Percentiles rank a stretch among this genome's conserved stretches.
These are phyloP conservation scores for Helichrysum umbraculigerum DNA, from an alignment of 129 eudicot genomes.

Conservation along the genomic window DNA sequence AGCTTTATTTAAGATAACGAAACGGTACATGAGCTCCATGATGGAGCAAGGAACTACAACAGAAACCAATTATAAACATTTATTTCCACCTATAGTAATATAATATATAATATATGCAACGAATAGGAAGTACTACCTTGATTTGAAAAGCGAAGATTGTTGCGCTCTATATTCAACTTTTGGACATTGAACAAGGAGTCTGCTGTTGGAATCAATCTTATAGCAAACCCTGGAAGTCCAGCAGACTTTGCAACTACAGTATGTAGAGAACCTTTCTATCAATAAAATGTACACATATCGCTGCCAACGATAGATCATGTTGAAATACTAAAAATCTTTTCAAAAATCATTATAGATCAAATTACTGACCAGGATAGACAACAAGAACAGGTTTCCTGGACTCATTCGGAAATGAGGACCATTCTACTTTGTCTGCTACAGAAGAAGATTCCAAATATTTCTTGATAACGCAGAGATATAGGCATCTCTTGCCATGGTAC, in stretches of 20 bases:
- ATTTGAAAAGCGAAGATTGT: slow-evolving; percentile 55
- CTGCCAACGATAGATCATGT: background rate
- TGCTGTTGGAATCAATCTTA: slow-evolving; percentile 82
- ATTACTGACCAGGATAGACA: slow-evolving; percentile 69
- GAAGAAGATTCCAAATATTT: slow-evolving; percentile 63
- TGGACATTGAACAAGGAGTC: slow-evolving; percentile 55
- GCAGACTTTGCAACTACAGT: slow-evolving; percentile 49
- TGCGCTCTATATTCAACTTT: slow-evolving; percentile 62
- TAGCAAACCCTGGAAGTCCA: slow-evolving; percentile 43
- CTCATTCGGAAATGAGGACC: slow-evolving; percentile 84
- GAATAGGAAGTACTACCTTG: slow-evolving; percentile 48
- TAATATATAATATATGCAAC: too few species aligned
- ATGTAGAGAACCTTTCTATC: slow-evolving; percentile 14
- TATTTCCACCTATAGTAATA: too few species aligned
- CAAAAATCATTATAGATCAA: background rate
- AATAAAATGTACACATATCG: background rate
- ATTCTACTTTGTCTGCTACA: slow-evolving; percentile 46
- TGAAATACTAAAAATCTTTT: slow-evolving; percentile 9
- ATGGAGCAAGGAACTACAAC: too few species aligned
- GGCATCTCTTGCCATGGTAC: slow-evolving; percentile 93
- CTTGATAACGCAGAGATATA: slow-evolving; percentile 81
- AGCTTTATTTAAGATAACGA: too few species aligned
- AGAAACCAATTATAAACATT: too few species aligned
- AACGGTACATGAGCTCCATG: too few species aligned
- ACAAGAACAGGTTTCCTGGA: slow-evolving; percentile 88